A percentile compares a stretch with the other conserved stretches of the same genome.
Conservation (phyloP, 2,329 filamentous ascomycete genomes). For the Pseudogymnoascus sp. region DNA sequence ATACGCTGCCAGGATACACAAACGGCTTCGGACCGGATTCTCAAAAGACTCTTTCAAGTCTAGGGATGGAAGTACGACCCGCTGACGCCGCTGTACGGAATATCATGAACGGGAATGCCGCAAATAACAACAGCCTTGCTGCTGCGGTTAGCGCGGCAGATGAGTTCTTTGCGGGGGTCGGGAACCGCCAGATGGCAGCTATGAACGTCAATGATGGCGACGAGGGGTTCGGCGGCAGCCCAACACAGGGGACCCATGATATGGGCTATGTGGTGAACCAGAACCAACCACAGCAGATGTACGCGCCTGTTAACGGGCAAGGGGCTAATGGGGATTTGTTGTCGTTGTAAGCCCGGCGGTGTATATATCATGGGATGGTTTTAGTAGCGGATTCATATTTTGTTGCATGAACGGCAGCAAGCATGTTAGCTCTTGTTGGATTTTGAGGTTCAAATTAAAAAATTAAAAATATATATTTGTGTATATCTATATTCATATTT, state of each 20-base stretch:
- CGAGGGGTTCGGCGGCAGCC: conserved; percentile 52
- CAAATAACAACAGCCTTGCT: conserved; percentile 43
- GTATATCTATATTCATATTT: not conserved
- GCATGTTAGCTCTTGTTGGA: not conserved
- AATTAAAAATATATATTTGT: not conserved
- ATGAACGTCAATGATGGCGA: conserved; percentile 57
- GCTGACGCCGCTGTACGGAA: conserved; percentile 24
- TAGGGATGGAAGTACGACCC: conserved; percentile 38
- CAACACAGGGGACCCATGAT: conserved; percentile 38
- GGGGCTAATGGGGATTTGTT: conserved; percentile 64
- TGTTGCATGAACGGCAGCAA: not conserved
- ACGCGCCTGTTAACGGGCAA: conserved; percentile 57
- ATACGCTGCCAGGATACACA: conserved; percentile 43
- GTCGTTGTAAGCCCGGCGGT: conserved; percentile 40
- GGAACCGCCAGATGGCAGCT: conserved; percentile 61
- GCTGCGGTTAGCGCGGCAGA: conserved; percentile 78
- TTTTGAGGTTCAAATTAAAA: not conserved
- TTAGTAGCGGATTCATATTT: not conserved
- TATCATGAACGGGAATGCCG: conserved; percentile 19
- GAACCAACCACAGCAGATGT: conserved; percentile 66
- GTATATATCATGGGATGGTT: not conserved
- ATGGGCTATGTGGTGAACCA: conserved; percentile 70
- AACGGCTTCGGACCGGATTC: conserved; percentile 41
- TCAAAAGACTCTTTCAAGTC: conserved; percentile 52
- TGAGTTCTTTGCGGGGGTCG: conserved; percentile 77